These are phyloP conservation scores for Knoxia roxburghii DNA, from an alignment of 257 asterid species.

Conservation along the genomic window DNA sequence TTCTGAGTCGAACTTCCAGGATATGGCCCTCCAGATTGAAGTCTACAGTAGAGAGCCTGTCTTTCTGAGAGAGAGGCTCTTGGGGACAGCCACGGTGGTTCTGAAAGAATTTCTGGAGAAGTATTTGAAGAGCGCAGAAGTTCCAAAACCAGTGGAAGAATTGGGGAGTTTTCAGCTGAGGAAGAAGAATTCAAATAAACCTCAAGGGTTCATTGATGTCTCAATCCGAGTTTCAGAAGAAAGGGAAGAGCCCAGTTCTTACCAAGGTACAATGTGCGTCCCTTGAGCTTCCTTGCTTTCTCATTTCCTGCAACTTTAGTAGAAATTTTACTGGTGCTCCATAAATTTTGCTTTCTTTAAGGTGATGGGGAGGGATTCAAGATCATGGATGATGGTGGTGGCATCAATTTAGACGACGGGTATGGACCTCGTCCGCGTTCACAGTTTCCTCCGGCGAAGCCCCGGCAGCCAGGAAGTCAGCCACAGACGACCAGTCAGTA, in stretches of 20 bases:
- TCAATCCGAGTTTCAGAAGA: constrained; percentile 59
- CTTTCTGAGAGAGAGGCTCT: constrained; percentile 57
- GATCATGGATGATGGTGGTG: constrained; percentile 25
- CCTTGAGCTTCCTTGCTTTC: background rate
- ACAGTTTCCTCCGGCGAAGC: constrained; percentile 15
- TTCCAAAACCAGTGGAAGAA: constrained; percentile 56
- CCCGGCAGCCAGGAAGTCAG: constrained; percentile 28
- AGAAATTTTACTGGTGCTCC: background rate
- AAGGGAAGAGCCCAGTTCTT: constrained; percentile 45
- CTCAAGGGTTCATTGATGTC: constrained; percentile 66
- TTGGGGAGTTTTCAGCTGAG: constrained; percentile 84
- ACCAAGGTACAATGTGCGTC: constrained; percentile 22
- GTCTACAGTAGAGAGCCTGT: constrained; percentile 76
- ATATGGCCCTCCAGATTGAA: constrained; percentile 55
- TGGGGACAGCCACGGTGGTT: constrained; percentile 61
- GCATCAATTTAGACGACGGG: constrained; percentile 29
- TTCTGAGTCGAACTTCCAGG: constrained; percentile 35
- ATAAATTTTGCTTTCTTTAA: constrained; percentile 21
- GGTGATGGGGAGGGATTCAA: constrained; percentile 44
- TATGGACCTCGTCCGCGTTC: constrained; percentile 31
- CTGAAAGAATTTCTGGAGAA: constrained; percentile 74
- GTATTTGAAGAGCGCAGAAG: constrained; percentile 35
- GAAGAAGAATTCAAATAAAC: constrained; percentile 52
- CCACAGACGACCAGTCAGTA: constrained; percentile 24
- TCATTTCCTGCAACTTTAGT: background rate